Conservation (phyloP, 2,329 filamentous ascomycete species). For the Westerdykella aurantiaca region DNA sequence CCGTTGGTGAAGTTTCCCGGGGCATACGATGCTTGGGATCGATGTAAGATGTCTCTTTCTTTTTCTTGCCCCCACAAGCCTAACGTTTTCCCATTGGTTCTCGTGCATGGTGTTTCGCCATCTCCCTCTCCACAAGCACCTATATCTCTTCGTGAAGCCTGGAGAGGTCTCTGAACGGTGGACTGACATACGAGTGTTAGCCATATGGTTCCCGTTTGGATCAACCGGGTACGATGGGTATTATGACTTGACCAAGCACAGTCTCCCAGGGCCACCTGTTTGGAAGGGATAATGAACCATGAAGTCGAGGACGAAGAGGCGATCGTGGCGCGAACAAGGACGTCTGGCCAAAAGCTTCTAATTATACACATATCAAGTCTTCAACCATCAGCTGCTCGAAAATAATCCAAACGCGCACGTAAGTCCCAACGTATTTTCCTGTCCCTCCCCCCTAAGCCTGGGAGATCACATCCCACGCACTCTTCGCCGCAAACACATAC, state of each 20-base stretch:
- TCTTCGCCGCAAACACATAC: constrained; percentile 22
- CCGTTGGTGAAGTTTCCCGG: constrained; percentile 12
- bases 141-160: no score
- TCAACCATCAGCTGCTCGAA: no score
- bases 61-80: neutral
- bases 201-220: constrained; percentile 3
- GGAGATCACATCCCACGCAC: constrained; percentile 11
- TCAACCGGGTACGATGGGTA: neutral
- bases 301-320: no score
- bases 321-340: no score
- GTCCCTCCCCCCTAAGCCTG: no score
- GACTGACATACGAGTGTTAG: neutral
- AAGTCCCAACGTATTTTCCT: no score
- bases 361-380: no score
- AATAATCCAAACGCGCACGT: no score
- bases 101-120: no score
- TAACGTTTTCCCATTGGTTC: no score
- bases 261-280: constrained; percentile 7
- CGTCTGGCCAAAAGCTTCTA: no score
- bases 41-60: neutral
- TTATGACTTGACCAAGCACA: constrained; percentile 7
- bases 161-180: neutral
- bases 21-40: constrained; percentile 7
- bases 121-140: no score
- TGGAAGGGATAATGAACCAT: constrained; percentile 4